Conservation (phyloP, 805 yeast species). For the Komagataella phaffii region DNA sequence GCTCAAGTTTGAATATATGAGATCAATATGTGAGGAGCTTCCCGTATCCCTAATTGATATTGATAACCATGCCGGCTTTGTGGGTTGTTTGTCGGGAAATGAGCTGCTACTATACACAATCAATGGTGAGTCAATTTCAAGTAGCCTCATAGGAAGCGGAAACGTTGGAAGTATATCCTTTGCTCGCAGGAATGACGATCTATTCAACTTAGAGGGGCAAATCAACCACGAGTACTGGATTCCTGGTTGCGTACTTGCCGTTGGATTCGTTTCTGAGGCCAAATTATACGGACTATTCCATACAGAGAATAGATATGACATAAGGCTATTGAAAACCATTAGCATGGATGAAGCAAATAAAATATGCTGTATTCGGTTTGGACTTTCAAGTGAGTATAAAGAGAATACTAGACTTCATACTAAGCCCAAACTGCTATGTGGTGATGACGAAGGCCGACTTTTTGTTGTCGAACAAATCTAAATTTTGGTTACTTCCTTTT, state of each 20-base stretch:
- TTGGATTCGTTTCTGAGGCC: not conserved
- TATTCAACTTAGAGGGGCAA: not conserved
- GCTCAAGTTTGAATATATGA: conserved; percentile 33
- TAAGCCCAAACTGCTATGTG: conserved; percentile 29
- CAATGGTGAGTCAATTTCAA: conserved; percentile 29
- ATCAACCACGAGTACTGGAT: not conserved
- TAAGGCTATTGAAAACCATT: not conserved
- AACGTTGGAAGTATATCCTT: not conserved
- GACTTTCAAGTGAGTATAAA: not conserved
- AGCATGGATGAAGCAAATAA: not conserved
- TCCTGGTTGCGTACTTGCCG: not conserved
- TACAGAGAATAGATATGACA: not conserved
- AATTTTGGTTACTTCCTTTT: not conserved
- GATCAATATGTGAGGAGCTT: conserved; percentile 16
- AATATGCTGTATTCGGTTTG: not conserved
- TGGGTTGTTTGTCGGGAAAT: conserved; percentile 22
- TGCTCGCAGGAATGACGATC: not conserved
- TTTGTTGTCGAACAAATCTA: conserved; percentile 11
- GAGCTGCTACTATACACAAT: conserved; percentile 28
- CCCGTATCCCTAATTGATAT: conserved; percentile 23
- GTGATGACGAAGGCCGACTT: conserved; percentile 40
- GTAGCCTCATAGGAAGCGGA: not conserved
- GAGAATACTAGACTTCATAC: not conserved
- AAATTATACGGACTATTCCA: not conserved
- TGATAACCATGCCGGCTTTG: conserved; percentile 41